Base-by-base conservation (phyloP, 306 rosid species). In the Trichosanthes cucumerina region DNA sequence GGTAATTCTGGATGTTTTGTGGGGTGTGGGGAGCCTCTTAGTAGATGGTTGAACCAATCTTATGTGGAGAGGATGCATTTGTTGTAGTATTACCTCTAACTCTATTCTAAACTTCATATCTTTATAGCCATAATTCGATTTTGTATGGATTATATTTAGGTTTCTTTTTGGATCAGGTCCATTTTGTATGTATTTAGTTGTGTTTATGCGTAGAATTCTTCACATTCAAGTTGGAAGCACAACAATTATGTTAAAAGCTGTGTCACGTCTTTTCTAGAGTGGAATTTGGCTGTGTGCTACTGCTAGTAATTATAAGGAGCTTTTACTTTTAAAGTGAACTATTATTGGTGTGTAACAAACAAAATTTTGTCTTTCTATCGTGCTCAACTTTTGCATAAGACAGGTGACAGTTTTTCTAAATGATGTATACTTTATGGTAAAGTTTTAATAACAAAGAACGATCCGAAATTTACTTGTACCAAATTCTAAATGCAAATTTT, bases 51-150 rank as follows among this genome's bases (percentile, higher is more conserved):
- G 83, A 89, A 79, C 74, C 95, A 94, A 70, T 79, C 98, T 54
- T 92, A 78, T 21, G 98, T 92, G 69, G 98, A 94, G 57, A 68
- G 98, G 43, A 94, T 92, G 98, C 98, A 94, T 88, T 85, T 94
- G 66, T 78, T 94, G 15, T 93, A 93, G 85, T n/a, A 5, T 3
- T 65, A n/a, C 31, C 50, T 39, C 53, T 31, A 62, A 62, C 69
- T 62, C 69, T 10, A 60, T 28, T 28, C 68, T 28, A 60, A 38
- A 18, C 23, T 52, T 54, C 31, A 4, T 38, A 19, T 56, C 66
- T n/a, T 71, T 3, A 44, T 21, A 24, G 52, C 66, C 14, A 23
- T 11, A 58, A 56, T 53, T 58, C 52, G 23, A 57, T 34, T 76
- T 38, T 57, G n/a, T 44, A 24, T 13, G 58, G 41, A 63, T 21